Evolutionary conservation across 768 basidiomycete genomes (phyloP).

Genomic region (Exsudoporus frostii): DNA sequence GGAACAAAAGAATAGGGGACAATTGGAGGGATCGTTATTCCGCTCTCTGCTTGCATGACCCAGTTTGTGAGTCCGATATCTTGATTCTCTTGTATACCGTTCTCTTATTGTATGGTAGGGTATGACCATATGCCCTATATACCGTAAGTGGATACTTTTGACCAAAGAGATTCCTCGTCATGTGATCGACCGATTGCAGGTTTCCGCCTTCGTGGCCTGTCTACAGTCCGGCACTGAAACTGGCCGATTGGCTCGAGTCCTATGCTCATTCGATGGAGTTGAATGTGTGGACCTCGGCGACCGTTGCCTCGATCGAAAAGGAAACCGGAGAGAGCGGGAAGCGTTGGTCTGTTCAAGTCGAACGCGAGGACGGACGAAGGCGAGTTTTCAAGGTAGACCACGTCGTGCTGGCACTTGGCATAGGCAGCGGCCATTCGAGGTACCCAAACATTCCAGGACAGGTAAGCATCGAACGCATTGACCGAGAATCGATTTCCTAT

Average conservation of each 20-base stretch:
- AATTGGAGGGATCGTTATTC: constrained; percentile 32
- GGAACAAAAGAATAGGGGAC: constrained; percentile 28
- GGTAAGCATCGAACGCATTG: constrained; percentile 25
- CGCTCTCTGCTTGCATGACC: constrained; percentile 31
- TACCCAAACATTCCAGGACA: constrained; percentile 44
- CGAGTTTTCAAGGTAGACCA: constrained; percentile 45
- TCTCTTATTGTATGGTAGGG: constrained; percentile 28
- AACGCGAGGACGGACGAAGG: constrained; percentile 32
- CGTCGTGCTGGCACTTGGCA: constrained; percentile 48
- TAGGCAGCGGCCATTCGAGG: constrained; percentile 43
- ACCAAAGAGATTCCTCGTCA: neutral
- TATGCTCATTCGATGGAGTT: constrained; percentile 61
- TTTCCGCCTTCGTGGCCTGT: constrained; percentile 62
- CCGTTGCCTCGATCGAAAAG: constrained; percentile 25
- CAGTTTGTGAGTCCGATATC: constrained; percentile 26
- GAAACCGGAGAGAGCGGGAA: constrained; percentile 31
- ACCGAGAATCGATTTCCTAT: neutral
- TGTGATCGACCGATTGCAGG: constrained; percentile 24
- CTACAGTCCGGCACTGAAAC: constrained; percentile 50
- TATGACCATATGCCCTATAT: constrained; percentile 52
- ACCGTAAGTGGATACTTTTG: constrained; percentile 37
- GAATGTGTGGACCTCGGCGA: constrained; percentile 59
- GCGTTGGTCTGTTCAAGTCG: constrained; percentile 44
- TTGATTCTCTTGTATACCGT: neutral
- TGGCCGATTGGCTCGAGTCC: constrained; percentile 66